A percentile compares a stretch with the other conserved stretches of the same genome.
phyloP scores from a whole-genome alignment of 208 protist genomes.

The Acanthamoeba culbertsoni region DNA sequence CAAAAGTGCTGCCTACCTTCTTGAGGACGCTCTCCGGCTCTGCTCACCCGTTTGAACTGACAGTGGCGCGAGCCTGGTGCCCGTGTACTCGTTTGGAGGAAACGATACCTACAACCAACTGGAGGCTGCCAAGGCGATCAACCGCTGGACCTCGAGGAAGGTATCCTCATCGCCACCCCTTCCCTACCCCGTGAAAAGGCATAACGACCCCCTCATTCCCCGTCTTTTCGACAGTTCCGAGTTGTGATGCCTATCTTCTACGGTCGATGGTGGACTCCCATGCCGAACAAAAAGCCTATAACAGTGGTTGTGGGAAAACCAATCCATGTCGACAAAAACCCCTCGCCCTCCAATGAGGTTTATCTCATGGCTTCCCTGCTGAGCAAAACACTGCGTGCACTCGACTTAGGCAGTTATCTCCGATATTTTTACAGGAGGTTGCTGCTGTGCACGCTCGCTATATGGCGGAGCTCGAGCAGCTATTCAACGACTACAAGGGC shows the following conservation, averaged over 20 bases:
- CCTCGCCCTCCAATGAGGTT: neutral
- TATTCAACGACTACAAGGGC: neutral
- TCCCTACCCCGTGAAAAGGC: neutral
- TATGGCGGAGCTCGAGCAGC: neutral
- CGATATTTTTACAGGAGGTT: neutral
- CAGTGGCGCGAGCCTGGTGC: neutral
- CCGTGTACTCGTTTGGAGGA: neutral
- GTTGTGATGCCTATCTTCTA: conserved; percentile 12
- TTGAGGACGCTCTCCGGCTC: neutral
- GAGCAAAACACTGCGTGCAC: too few species aligned
- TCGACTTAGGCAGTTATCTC: neutral
- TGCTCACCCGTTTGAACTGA: neutral
- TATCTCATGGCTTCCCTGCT: neutral
- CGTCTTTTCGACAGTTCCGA: neutral
- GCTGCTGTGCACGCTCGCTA: neutral
- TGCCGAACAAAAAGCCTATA: neutral
- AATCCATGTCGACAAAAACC: neutral
- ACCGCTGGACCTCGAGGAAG: neutral
- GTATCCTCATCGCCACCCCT: neutral
- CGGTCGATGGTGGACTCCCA: neutral
- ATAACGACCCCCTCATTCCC: neutral
- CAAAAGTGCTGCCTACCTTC: neutral
- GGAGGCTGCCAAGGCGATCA: neutral
- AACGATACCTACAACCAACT: neutral
- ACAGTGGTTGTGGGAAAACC: neutral